These are phyloP conservation scores for Didymella sp. DNA, from an alignment of 2,329 filamentous ascomycete genomes.

Conservation along the genomic window DNA sequence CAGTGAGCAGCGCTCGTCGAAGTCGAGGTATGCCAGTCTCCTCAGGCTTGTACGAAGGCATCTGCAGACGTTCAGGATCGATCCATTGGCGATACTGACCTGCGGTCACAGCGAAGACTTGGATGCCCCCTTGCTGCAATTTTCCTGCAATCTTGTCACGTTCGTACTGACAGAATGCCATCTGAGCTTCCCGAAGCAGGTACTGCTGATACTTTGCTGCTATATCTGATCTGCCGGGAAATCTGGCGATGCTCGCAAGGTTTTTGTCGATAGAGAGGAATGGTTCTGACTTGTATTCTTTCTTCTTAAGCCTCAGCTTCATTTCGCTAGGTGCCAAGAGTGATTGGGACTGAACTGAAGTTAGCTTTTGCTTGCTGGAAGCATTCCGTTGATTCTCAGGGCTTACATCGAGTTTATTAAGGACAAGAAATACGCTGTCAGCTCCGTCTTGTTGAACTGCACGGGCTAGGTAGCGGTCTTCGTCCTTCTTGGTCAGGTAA, in stretches of 20 bases:
- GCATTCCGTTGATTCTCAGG: too few species aligned
- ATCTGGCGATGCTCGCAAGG: too few species aligned
- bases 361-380: too few species aligned
- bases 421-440: conserved; percentile 19
- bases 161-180: not conserved
- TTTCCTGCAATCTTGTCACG: not conserved
- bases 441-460: conserved; percentile 2
- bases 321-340: too few species aligned
- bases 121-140: conserved; percentile 18
- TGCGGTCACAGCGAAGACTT: conserved; percentile 12
- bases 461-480: not conserved
- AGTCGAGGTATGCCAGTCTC: conserved; percentile 11
- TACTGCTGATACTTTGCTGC: not conserved
- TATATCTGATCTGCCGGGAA: too few species aligned
- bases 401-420: conserved; percentile 24
- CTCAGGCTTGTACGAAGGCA: too few species aligned
- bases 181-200: not conserved
- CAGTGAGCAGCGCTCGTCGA: conserved; percentile 3
- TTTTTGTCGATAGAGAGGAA: too few species aligned
- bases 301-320: too few species aligned
- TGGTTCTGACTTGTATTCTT: too few species aligned
- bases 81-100: not conserved
- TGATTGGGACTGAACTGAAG: too few species aligned
- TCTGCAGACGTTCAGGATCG: too few species aligned
- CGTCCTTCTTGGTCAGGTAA: not conserved